Conservation (phyloP, 345 rosid genomes). For the Citropsis articulata region DNA sequence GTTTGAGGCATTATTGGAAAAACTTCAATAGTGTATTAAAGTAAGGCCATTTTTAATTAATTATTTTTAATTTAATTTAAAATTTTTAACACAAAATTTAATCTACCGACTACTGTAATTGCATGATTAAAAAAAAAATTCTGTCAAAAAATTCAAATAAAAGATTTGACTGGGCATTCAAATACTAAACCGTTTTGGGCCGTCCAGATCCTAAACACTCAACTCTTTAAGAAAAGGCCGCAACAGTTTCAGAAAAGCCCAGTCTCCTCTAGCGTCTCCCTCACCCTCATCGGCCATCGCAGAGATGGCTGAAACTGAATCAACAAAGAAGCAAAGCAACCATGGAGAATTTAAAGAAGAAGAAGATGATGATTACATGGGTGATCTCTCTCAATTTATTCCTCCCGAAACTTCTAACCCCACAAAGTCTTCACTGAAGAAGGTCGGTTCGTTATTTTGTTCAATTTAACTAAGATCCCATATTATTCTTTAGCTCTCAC, state of each 20-base stretch:
- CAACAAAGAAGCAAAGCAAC: constrained; percentile 6
- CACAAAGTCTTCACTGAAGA: constrained; percentile 33
- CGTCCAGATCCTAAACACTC: no score
- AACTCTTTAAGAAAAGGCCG: background rate
- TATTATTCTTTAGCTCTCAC: background rate
- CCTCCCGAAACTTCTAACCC: constrained; percentile 45
- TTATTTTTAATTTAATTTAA: no score
- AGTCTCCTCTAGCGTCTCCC: background rate
- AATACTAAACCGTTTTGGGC: background rate
- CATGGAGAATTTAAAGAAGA: constrained; percentile 35
- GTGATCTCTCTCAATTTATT: constrained; percentile 72
- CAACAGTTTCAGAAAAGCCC: background rate
- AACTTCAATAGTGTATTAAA: no score
- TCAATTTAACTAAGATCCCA: background rate
- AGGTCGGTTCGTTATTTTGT: constrained; percentile 31
- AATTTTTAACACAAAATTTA: no score
- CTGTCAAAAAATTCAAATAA: background rate
- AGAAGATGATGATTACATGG: constrained; percentile 87
- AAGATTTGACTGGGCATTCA: background rate
- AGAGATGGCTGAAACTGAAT: constrained; percentile 12
- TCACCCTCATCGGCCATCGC: no score
- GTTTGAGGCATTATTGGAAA: no score
- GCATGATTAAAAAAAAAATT: no score
- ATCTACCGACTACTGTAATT: no score
- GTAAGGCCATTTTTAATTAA: no score